Evolutionary conservation across 352 stramenopile genomes (phyloP), one percentile per base, ranked within the genome.

Genomic region (Hyaloperonospora arabidopsidis): DNA sequence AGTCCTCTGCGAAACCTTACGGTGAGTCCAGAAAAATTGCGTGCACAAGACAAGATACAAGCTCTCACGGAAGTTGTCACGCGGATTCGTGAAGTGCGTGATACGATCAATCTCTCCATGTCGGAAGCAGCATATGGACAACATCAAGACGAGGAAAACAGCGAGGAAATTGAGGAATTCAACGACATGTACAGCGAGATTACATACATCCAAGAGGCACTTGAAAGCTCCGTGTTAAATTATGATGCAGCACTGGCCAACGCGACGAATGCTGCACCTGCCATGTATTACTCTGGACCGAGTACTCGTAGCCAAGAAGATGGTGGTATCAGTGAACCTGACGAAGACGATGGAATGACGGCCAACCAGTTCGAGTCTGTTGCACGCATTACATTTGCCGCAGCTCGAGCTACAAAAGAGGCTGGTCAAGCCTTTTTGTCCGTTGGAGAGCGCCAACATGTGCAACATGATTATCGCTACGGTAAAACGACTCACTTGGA

Each of bases 31-130:
- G 35, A 41, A 38, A 40, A 60, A 12, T 28, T 59, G 23, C 59
- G 67, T 19, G 61, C 69, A 10, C 74, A 73, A 50, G 77, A 84
- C 43, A 78, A 80, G 11, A 56, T 85, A 47, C 53, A 69, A 21
- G 74, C 72, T 21, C 57, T 87, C 1, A 79, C 75, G 6, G 58
- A 82, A 13, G 69, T 88, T 19, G 78, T 88, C 29, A 74, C 67
- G 15, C 73, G 80, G 34, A 88, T 88, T 36, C 78, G 78, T 1
- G 65, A 81, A 18, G 72, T 83, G 18, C 73, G 75, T 11, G 75
- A 86, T 15, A 88, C 78, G 0, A 88, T 88, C 38, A 83, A 86
- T 44, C 53, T 84, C 10, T 74, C 74, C 0, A 79, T 86, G 49
- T 81, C 78, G 0, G 75, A 86, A 28, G 73, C 68, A 52, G 56